Conservation (phyloP, 2,329 filamentous ascomycete genomes). For the Metarhizium guizhouense region DNA sequence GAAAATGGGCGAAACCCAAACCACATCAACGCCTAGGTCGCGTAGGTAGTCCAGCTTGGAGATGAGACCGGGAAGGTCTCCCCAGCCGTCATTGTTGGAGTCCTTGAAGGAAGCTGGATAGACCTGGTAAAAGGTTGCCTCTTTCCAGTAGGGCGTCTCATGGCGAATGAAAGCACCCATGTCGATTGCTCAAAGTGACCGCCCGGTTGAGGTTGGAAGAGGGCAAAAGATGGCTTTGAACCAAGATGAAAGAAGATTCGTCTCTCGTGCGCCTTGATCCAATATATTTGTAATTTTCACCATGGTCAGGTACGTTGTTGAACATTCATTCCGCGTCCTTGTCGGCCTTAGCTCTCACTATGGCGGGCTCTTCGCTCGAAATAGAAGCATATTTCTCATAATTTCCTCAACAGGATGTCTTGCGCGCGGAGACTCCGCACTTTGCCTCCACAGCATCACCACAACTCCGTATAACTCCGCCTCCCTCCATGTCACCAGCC, state of each 20-base stretch:
- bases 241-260: not conserved
- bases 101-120: slow-evolving; percentile 52
- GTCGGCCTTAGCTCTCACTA: no score
- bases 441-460: no score
- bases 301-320: no score
- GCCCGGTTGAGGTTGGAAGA: not conserved
- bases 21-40: slow-evolving; percentile 51
- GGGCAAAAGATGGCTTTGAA: not conserved
- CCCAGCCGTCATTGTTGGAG: slow-evolving; percentile 52
- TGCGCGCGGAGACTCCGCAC: no score
- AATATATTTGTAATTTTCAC: not conserved
- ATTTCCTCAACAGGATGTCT: no score
- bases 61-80: slow-evolving; percentile 56
- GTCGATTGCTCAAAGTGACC: not conserved
- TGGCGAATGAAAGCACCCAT: not conserved
- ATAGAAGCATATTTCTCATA: no score
- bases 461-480: not conserved
- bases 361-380: no score
- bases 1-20: slow-evolving; percentile 40
- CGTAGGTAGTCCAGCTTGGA: slow-evolving; percentile 56
- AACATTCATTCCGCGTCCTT: no score
- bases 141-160: slow-evolving; percentile 35
- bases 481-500: not conserved
- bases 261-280: not conserved
- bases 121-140: slow-evolving; percentile 39